phyloP scores from a whole-genome alignment of 176 grass and related monocot genomes.

The Eragrostis nindensis region DNA sequence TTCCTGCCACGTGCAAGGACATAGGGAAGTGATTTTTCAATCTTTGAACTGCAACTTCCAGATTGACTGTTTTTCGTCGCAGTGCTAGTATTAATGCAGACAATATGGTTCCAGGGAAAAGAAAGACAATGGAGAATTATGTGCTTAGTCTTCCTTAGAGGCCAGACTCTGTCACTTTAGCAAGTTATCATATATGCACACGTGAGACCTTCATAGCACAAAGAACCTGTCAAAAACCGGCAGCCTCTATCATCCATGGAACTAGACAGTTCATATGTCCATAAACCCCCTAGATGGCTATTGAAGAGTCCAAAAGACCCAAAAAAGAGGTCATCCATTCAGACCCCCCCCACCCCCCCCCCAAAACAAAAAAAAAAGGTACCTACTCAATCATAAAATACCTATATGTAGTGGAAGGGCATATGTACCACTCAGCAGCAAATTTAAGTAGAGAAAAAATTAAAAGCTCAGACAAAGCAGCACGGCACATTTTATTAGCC shows the following conservation, averaged over 20 bases:
- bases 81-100: no score
- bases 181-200: not conserved
- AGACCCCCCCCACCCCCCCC: no score
- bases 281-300: not conserved
- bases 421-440: not conserved
- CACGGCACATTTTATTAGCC: slow-evolving; percentile 27
- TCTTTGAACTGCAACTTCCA: not conserved
- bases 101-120: not conserved
- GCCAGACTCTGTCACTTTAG: not conserved
- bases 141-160: not conserved
- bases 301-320: not conserved
- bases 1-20: not conserved
- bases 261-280: not conserved
- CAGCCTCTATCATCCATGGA: not conserved
- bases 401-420: slow-evolving; percentile 14
- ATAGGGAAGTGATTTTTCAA: not conserved
- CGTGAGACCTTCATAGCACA: slow-evolving; percentile 22
- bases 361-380: no score
- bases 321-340: no score
- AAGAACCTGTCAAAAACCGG: not conserved
- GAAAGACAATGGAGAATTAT: slow-evolving; percentile 1
- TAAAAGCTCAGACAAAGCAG: not conserved
- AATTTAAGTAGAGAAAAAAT: not conserved
- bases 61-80: not conserved
- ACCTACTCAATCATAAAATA: slow-evolving; percentile 14